Conservation (phyloP, 768 basidiomycete species). For the Psilocybe subaeruginosa region DNA sequence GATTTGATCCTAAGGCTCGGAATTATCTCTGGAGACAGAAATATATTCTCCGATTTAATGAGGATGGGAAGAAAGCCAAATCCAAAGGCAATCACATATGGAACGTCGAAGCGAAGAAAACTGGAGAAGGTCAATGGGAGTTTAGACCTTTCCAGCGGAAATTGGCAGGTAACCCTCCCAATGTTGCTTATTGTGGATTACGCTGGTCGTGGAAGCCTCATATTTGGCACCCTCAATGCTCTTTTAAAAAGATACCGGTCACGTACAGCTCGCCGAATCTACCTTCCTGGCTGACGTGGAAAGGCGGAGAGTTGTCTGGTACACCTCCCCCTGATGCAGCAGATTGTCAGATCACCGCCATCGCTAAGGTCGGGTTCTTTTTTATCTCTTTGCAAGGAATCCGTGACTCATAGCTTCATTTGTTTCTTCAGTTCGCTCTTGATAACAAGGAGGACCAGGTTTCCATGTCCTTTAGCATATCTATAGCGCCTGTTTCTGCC, state of each 20-base stretch:
- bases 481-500: conserved; percentile 65
- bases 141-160: conserved; percentile 90
- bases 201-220: conserved; percentile 91
- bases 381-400: background rate
- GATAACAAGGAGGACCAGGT: conserved; percentile 78
- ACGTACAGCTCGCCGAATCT: conserved; percentile 79
- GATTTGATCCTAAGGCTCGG: conserved; percentile 59
- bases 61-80: conserved; percentile 99
- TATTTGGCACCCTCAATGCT: conserved; percentile 96
- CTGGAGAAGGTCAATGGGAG: conserved; percentile 74
- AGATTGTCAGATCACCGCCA: conserved; percentile 72
- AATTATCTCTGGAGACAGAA: conserved; percentile 96
- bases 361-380: conserved; percentile 64
- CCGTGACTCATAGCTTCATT: no score
- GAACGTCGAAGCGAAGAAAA: conserved; percentile 95
- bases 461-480: conserved; percentile 67
- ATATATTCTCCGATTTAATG: conserved; percentile 95
- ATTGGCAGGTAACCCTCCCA: conserved; percentile 82
- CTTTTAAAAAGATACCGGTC: conserved; percentile 78
- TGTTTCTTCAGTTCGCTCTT: conserved; percentile 55
- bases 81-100: conserved; percentile 99
- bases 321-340: conserved; percentile 78
- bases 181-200: conserved; percentile 79
- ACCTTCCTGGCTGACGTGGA: conserved; percentile 90
- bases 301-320: conserved; percentile 80